Conservation (phyloP, 352 stramenopile species). For the Globisporangium paddicum region DNA sequence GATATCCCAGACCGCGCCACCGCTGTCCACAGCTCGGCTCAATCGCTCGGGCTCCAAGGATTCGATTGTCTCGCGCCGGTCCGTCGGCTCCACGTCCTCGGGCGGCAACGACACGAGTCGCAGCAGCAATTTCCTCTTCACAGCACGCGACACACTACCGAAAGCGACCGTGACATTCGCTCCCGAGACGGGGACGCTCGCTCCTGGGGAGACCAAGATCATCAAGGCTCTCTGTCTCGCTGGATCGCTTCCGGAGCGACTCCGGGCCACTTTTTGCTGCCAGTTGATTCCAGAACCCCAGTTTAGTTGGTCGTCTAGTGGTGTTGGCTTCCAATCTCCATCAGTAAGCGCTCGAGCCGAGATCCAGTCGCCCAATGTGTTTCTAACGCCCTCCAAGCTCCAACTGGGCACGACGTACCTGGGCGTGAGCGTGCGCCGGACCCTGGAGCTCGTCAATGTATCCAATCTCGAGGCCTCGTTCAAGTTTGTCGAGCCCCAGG, state of each 20-base stretch:
- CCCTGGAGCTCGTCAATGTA: slow-evolving; percentile 63
- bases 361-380: slow-evolving; percentile 77
- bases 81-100: slow-evolving; percentile 20
- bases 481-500: slow-evolving; percentile 70
- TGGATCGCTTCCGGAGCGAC: slow-evolving; percentile 55
- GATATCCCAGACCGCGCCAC: not conserved
- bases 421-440: slow-evolving; percentile 40
- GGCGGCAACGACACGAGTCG: slow-evolving; percentile 34
- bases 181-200: slow-evolving; percentile 36
- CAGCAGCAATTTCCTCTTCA: slow-evolving; percentile 29
- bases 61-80: slow-evolving; percentile 45
- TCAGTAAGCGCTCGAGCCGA: slow-evolving; percentile 56
- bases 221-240: slow-evolving; percentile 46
- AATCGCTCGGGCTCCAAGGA: slow-evolving; percentile 41
- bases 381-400: slow-evolving; percentile 45
- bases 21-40: not conserved
- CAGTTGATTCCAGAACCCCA: slow-evolving; percentile 24
- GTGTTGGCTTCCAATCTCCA: no score
- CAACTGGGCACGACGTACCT: slow-evolving; percentile 63
- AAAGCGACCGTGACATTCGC: slow-evolving; percentile 44
- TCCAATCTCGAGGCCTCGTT: slow-evolving; percentile 75
- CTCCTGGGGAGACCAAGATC: slow-evolving; percentile 28
- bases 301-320: slow-evolving; percentile 11
- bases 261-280: slow-evolving; percentile 45
- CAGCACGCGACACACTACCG: slow-evolving; percentile 35